phyloP scores from a whole-genome alignment of 495 filamentous ascomycete genomes.

The Aspergillus baeticus region DNA sequence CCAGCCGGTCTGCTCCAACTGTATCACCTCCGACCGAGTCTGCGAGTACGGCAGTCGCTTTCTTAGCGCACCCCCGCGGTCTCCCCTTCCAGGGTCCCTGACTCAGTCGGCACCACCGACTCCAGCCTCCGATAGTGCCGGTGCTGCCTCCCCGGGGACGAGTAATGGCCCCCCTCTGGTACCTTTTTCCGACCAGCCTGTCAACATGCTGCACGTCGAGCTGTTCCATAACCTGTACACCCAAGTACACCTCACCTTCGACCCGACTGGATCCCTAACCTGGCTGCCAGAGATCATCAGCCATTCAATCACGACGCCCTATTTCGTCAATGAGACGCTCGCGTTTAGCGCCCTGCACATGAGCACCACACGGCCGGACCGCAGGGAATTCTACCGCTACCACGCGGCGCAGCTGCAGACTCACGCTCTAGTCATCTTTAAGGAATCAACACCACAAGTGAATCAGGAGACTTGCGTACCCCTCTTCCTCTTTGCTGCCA shows the following conservation, averaged over 20 bases:
- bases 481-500: conserved; percentile 47
- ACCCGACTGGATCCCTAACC: neutral
- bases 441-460: conserved; percentile 22
- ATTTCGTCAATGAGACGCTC: conserved; percentile 44
- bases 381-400: conserved; percentile 35
- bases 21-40: conserved; percentile 26
- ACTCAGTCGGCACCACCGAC: neutral
- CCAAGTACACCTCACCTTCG: conserved; percentile 7
- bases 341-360: conserved; percentile 45
- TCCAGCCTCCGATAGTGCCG: neutral
- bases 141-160: no score
- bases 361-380: conserved; percentile 28
- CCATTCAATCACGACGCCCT: conserved; percentile 29
- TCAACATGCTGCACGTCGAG: conserved; percentile 35
- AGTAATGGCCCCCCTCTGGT: no score
- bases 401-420: conserved; percentile 50
- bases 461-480: conserved; percentile 39
- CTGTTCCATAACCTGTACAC: conserved; percentile 29
- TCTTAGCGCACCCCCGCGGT: neutral
- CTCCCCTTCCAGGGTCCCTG: neutral
- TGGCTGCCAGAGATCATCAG: conserved; percentile 4
- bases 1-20: conserved; percentile 35
- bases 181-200: conserved; percentile 13
- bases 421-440: conserved; percentile 45
- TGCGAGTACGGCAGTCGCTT: conserved; percentile 23